Base-by-base conservation (phyloP, 2,329 filamentous ascomycete species). In the Thielaviopsis cerberus region DNA sequence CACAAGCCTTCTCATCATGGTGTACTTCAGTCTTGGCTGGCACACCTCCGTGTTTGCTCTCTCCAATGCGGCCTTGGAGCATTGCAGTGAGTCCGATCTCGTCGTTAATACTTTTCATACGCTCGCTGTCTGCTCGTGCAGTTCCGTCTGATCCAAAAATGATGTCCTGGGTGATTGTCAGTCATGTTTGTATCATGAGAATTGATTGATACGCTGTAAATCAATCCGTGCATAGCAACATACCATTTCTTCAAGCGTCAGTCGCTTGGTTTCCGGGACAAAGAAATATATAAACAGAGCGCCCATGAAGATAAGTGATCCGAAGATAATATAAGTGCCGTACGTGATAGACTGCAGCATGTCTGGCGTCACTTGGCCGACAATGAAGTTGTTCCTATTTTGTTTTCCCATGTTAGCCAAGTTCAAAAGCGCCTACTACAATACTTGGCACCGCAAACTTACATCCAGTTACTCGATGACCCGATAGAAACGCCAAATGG, bases 271-370 rank as follows among this genome's bases (percentile, higher is more conserved):
- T 67, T 85, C 81, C 0, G 80, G 81, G 2, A 82, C 81, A 63
- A 80, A 75, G 65, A 81, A 80, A 70, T 76, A 84, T 51, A 83
- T 76, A 52, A 81, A 80, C 0, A 69, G 74, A 0, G 80, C 81
- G 2, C 82, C 83, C 0, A 82, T 62, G 58, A 77, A 79, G 0
- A 80, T 85, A 17, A 88, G 63, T 0, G 82, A 58, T 0, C 83
- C 83, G 60, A 88, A 88, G 15, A 88, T 70, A 57, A 88, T 79
- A 61, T 85, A 88, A 0, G 85, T 86, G 15, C 84, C 84, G 61
- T 85, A 88, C 0, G 73, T 77, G 57, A 87, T 85, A 13, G 69
- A 66, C 1, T 73, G 71, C 1, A 88, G 71, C 77, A 87, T 82
- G 59, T 83, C 78, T 0, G 83, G 83, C 0, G 83, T 86, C 11